Conservation (phyloP, 768 basidiomycete species). For the Lentinula sp. region DNA sequence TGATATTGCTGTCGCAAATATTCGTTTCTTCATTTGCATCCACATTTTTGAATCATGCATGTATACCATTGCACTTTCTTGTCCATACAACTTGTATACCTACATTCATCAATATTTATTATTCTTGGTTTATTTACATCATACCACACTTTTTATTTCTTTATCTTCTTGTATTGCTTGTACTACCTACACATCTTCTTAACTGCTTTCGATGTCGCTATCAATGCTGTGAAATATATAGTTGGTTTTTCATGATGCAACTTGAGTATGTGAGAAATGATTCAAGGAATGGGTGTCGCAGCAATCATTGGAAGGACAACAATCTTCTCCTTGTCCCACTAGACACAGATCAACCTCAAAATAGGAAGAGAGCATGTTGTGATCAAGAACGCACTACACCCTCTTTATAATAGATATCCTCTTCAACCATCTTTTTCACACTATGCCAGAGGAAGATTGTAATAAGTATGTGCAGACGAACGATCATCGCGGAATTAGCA, state of each 20-base stretch:
- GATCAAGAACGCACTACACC: conserved; percentile 28
- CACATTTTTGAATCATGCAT: no score
- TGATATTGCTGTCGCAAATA: no score
- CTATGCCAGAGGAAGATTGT: conserved; percentile 45
- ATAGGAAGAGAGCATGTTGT: not conserved
- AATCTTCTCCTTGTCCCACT: conserved; percentile 17
- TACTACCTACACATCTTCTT: no score
- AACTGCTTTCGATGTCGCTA: no score
- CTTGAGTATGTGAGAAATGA: not conserved
- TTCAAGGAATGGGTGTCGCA: conserved; percentile 13
- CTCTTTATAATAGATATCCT: conserved; percentile 31
- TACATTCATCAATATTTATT: no score
- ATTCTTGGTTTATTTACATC: no score
- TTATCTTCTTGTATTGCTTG: no score
- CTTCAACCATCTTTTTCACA: conserved; percentile 23
- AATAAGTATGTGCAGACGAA: conserved; percentile 22
- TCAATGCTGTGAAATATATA: not conserved
- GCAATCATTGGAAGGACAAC: conserved; percentile 13
- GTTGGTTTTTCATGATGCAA: no score
- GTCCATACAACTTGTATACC: no score
- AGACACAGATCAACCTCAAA: not conserved
- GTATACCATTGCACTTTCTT: no score
- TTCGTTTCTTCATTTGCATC: no score
- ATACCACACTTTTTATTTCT: no score
- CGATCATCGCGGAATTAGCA: not conserved